Evolutionary conservation across 768 basidiomycete species (phyloP), one percentile per base, ranked within the genome.

Genomic region (Phaeotremella fagi): DNA sequence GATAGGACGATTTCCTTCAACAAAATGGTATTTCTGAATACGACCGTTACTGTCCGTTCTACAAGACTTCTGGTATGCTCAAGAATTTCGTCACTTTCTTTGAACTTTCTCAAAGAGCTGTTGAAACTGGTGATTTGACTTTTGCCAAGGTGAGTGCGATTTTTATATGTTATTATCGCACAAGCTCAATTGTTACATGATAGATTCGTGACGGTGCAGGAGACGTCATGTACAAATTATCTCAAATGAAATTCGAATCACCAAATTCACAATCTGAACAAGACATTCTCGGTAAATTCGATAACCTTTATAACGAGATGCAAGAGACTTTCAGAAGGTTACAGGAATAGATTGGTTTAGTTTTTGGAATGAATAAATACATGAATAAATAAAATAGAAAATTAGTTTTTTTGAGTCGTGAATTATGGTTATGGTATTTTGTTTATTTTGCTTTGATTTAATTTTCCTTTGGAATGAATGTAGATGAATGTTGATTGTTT

Each of bases 1-100:
- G 90, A 1, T 43, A 64, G 65, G 68, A 70, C 44, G 68, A 70
- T 45, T 70, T 70, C 60, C 52, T 67, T 70, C 94, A 97, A 74
- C 94, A 99, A 77, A 98, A 99, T 68, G 95, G 95, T 64, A 95
- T 98, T 82, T 90, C 88, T 77, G 88, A 90, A 71, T 97, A 95
- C 70, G 94, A 98, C 75, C 82, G 90, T 46, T 95, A 82, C 78
- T 99, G 94, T 70, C 94, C 94, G 14, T 97, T 99, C 81, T 95
- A 95, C 84, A 95, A 98, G 85, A 95, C 92, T 41, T 86, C 84
- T 50, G 88, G 82, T 43, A 99, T 99, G 95, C 76, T 98, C 73
- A 83, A 82, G 70, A 94, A 94, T 77, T 90, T 94, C 71, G 89
- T 98, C 59, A 82, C 83, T 12, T 97, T 91, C 81, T 87, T 95